Base-by-base conservation (phyloP, 345 rosid species). In the Carallia pectinifolia region DNA sequence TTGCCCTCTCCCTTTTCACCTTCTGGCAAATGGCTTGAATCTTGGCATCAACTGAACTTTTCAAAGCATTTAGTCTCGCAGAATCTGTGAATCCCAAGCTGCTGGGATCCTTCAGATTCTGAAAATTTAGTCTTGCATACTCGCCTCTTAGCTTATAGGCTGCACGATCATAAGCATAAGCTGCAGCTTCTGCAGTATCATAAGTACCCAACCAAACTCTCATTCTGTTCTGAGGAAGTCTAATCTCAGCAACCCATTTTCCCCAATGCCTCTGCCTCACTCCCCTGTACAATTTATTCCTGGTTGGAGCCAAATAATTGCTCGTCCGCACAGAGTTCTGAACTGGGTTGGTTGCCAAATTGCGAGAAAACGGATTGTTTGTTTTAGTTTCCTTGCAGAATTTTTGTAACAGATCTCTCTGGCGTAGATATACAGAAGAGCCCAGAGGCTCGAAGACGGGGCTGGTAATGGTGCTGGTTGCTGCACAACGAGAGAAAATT, bases 231-330 rank as follows among this genome's bases (percentile, higher is more conserved):
- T 95, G 99, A 1, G n/a, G n/a, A n/a, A n/a, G 81, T 71, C 99
- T 81, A 63, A 95, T n/a, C 23, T 95, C 99, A 1, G 99, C 98
- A 19, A 95, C 99, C 99, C 99, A 95, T 84, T 92, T 95, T 5
- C 99, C 99, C 98, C 98, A 89, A 59, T 90, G 98, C 72, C 99
- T 86, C 87, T 95, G 99, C 70, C 99, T 89, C 74, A 95, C 99
- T 73, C 99, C 99, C 70, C 97, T 82, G 90, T 95, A 95, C 30
- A 89, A 84, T 72, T 95, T 95, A 87, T 86, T 88, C 88, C 75
- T 91, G 64, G 33, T 63, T 2, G 82, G 87, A 31, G 76, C 23
- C 66, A 59, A 19, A 64, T 70, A 73, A 47, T 65, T 64, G 62
- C 73, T 66, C 6, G 76, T 52, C 5, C 72, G 29, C 27, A 73